phyloP scores from a whole-genome alignment of 768 basidiomycete genomes.

The Crepidotus variabilis region DNA sequence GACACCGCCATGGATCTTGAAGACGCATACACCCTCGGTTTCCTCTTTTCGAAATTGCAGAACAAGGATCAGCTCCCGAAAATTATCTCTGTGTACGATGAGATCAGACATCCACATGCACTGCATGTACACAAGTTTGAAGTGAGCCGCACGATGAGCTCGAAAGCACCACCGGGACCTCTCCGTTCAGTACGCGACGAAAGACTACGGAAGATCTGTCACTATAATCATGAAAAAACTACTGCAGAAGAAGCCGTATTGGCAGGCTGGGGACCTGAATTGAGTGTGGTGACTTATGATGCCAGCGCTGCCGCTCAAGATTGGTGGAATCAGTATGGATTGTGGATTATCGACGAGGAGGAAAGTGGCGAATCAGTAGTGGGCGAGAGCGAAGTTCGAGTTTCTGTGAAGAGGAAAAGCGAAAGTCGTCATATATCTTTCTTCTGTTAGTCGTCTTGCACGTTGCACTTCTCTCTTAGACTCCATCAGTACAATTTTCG shows the following conservation, averaged over 20 bases:
- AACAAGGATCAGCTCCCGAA: neutral
- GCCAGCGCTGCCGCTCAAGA: neutral
- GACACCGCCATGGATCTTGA: too few species aligned
- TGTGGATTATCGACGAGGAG: neutral
- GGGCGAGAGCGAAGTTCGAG: too few species aligned
- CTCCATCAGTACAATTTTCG: too few species aligned
- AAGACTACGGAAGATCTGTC: neutral
- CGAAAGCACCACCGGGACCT: neutral
- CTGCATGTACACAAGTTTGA: neutral
- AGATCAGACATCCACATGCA: neutral
- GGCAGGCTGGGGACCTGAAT: neutral
- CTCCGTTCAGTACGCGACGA: neutral
- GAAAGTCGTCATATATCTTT: too few species aligned
- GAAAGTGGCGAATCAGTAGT: neutral
- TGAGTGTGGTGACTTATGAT: neutral
- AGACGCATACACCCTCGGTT: too few species aligned
- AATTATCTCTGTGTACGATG: neutral
- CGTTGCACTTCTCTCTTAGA: too few species aligned
- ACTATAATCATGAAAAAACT: neutral
- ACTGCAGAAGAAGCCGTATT: neutral
- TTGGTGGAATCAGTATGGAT: neutral
- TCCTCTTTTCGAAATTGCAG: too few species aligned
- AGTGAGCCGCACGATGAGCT: neutral
- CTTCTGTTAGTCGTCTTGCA: too few species aligned
- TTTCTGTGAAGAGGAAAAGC: too few species aligned